Percentiles rank a stretch among this genome's conserved stretches.
These are phyloP conservation scores for Castanea crenata DNA, from an alignment of 306 rosid species.

Conservation along the genomic window DNA sequence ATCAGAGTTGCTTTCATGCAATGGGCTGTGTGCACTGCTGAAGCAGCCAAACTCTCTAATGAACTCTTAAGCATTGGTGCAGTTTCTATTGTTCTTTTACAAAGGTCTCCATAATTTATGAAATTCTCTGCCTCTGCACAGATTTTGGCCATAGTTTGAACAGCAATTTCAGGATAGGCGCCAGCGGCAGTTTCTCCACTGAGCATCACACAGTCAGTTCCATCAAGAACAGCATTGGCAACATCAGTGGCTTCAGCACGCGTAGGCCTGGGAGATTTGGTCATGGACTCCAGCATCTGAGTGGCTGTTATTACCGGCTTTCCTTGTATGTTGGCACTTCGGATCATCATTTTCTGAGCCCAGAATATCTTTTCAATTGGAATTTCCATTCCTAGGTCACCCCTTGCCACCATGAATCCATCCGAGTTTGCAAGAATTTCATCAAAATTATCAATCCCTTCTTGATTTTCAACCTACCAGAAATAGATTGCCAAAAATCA, in stretches of 20 bases:
- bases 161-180: not conserved
- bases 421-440: not conserved
- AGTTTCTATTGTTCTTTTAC: not conserved
- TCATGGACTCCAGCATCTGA: not conserved
- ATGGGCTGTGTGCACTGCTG: not conserved
- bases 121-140: not conserved
- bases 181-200: not conserved
- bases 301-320: not conserved
- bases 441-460: not conserved
- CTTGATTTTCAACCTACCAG: not conserved
- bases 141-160: not conserved
- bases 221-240: not conserved
- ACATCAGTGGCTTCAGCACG: not conserved
- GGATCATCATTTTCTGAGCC: not conserved
- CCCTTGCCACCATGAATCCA: not conserved
- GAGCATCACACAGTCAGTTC: not conserved
- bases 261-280: not conserved
- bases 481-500: not conserved
- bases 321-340: not conserved
- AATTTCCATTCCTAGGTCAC: not conserved
- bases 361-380: not conserved
- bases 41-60: not conserved
- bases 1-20: not conserved
- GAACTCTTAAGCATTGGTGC: not conserved
- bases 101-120: not conserved